Conservation (phyloP, 208 protist species). For the Leishmania major region DNA sequence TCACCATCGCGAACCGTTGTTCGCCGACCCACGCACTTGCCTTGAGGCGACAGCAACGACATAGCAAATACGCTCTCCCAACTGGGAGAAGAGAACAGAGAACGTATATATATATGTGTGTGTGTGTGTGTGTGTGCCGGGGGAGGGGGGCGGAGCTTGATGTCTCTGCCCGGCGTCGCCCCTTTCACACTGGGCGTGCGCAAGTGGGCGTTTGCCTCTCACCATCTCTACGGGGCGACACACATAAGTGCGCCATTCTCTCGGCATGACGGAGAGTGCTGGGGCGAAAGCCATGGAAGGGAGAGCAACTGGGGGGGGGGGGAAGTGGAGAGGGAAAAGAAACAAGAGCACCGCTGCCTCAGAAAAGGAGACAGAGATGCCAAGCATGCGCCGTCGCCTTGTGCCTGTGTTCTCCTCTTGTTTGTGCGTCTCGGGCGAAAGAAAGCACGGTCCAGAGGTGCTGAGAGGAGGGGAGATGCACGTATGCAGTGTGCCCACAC, state of each 20-base stretch:
- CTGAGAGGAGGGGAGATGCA: background rate
- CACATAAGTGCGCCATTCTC: background rate
- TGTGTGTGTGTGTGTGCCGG: background rate
- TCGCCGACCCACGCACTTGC: background rate
- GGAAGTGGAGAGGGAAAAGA: background rate
- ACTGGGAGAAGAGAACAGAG: background rate
- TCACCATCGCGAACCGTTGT: background rate
- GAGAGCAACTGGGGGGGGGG: too few species aligned
- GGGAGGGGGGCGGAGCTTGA: background rate
- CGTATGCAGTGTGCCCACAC: background rate
- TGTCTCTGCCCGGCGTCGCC: background rate
- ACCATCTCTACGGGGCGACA: background rate
- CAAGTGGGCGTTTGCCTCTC: background rate
- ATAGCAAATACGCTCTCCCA: background rate
- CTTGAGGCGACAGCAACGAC: background rate
- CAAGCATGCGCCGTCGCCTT: background rate
- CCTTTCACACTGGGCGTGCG: background rate
- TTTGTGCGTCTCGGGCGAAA: background rate
- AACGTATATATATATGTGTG: background rate
- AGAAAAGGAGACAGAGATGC: background rate
- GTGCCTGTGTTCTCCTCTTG: background rate
- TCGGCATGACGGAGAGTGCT: background rate
- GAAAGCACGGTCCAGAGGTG: background rate
- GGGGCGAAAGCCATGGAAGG: background rate
- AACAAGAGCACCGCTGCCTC: background rate